Evolutionary conservation across 2,329 filamentous ascomycete species (phyloP).

Genomic region (Botrytis cinerea): DNA sequence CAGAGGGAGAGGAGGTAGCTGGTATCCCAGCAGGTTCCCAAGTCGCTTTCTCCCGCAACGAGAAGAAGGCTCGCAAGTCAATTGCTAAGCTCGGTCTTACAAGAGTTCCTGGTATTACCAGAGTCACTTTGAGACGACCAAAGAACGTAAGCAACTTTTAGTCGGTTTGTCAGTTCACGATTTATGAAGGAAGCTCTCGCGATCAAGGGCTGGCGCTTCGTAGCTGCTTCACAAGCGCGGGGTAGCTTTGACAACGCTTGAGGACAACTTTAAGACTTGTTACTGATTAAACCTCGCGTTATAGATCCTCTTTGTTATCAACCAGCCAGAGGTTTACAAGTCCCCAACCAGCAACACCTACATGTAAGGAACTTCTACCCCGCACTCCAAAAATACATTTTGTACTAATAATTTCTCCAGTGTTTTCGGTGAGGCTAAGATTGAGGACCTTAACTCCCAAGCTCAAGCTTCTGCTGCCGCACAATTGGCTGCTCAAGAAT

Average conservation of each 20-base stretch:
- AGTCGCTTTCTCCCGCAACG: constrained; percentile 96
- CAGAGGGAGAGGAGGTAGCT: constrained; percentile 72
- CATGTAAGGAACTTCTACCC: constrained; percentile 69
- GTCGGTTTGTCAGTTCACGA: constrained; percentile 2
- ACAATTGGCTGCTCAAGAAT: constrained; percentile 80
- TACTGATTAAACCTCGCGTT: constrained; percentile 28
- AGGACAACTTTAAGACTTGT: neutral
- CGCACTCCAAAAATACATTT: neutral
- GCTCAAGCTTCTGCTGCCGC: constrained; percentile 94
- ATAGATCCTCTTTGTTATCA: constrained; percentile 99
- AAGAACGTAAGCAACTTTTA: constrained; percentile 81
- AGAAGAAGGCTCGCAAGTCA: constrained; percentile 99
- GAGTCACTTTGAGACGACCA: constrained; percentile 94
- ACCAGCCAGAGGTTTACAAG: constrained; percentile 99
- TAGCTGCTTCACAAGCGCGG: constrained; percentile 6
- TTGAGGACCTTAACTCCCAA: constrained; percentile 98
- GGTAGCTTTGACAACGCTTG: constrained; percentile 1
- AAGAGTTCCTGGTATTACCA: constrained; percentile 95
- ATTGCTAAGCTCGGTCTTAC: constrained; percentile 98
- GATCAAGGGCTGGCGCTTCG: neutral
- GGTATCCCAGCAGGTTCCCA: constrained; percentile 76
- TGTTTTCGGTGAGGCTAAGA: constrained; percentile 99
- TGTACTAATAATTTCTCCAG: constrained; percentile 49
- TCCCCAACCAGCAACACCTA: constrained; percentile 99
- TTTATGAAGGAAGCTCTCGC: neutral